Base-by-base conservation (phyloP, 192 early-diverging fungal genomes). In the Podila clonocystis region DNA sequence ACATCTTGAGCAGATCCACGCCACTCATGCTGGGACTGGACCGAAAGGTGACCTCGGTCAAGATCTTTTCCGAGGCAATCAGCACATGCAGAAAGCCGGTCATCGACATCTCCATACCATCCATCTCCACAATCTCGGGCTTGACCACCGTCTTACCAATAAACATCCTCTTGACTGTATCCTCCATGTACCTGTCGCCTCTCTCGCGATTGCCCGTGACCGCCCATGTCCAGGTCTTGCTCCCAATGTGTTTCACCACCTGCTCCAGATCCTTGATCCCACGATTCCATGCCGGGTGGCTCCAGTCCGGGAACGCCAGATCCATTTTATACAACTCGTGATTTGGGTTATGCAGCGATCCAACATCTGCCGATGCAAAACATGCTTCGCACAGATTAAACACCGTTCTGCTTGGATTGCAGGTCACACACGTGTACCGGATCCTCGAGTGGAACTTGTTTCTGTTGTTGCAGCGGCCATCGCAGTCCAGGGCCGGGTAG, bases 221-320 rank as follows among this genome's bases (percentile, higher is more conserved):
- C 6, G 52, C 52, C 52, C 52, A 55, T 55, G 52, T 26, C 52
- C 20, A 26, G n/a, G 52, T 55, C 22, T 55, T 55, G 52, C 24
- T 55, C n/a, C 52, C 52, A 26, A 55, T 55, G 8, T 55, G 52
- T 6, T 26, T n/a, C 52, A 55, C 52, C 24, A 26, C 52, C 24
- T n/a, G n/a, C 5, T n/a, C 52, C 52, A 55, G 24, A 26, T 55
- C 24, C n/a, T 55, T 26, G 52, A 55, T 55, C 52, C 52, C 52
- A 9, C 52, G n/a, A 22, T 55, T 12, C 52, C 52, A 55, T 6
- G 52, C 52, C n/a, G n/a, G 52, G 9, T 55, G 52, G n/a, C 52
- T 55, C 52, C 52, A 55, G 24, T 55, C 52, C 52, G 52, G 52
- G 24, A 55, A 55, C 52, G 52, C 52, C n/a, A 55, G 17, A 17